Evolutionary conservation across 2,329 filamentous ascomycete genomes (phyloP).

Genomic region (Fusarium sp.): DNA sequence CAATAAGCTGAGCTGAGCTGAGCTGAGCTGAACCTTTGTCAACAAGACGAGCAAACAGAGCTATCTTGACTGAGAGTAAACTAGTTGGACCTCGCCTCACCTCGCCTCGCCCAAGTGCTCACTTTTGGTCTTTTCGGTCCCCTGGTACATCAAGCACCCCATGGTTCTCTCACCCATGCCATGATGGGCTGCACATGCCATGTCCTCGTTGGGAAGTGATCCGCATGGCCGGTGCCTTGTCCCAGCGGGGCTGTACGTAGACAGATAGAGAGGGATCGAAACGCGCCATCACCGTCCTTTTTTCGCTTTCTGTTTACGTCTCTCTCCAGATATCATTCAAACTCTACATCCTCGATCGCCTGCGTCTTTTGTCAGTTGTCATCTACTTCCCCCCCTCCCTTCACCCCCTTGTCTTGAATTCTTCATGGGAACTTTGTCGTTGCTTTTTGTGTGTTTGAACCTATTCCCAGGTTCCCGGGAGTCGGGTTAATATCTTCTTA

Average conservation of each 20-base stretch:
- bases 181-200: background rate
- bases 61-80: background rate
- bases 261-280: background rate
- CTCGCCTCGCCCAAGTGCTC: background rate
- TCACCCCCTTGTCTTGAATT: background rate
- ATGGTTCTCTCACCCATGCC: constrained; percentile 2
- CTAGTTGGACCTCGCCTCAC: background rate
- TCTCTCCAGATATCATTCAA: background rate
- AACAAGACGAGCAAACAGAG: background rate
- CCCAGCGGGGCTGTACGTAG: background rate
- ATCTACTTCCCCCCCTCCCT: background rate
- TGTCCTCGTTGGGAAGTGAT: constrained; percentile 6
- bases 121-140: background rate
- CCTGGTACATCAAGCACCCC: background rate
- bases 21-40: background rate
- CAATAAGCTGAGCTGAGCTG: background rate
- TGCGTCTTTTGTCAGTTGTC: background rate
- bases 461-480: constrained; percentile 25
- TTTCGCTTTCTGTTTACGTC: background rate
- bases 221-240: background rate
- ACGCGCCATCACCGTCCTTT: background rate
- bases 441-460: background rate
- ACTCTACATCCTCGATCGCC: background rate
- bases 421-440: background rate
- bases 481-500: constrained; percentile 5